Percentiles rank a stretch among this genome's conserved stretches.
Conservation (phyloP, 768 basidiomycete species). For the Tylopilus rubrobrunneus region DNA sequence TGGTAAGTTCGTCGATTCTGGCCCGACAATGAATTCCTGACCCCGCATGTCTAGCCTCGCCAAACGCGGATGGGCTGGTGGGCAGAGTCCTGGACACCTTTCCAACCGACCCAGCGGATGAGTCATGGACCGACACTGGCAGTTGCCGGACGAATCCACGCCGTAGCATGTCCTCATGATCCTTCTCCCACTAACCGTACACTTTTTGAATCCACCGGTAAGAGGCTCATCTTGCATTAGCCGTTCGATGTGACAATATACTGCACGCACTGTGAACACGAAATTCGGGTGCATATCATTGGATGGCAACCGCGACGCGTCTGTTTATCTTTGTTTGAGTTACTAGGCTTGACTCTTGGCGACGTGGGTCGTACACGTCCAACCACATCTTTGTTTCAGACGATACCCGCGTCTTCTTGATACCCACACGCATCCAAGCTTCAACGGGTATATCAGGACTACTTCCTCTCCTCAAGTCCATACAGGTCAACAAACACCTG, state of each 20-base stretch:
- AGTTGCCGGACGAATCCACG: too few species aligned
- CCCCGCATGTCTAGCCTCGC: conserved; percentile 9
- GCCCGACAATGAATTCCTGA: background rate
- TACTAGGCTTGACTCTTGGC: background rate
- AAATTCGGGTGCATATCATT: conserved; percentile 1
- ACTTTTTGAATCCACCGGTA: too few species aligned
- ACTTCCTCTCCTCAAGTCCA: conserved; percentile 86
- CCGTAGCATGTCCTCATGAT: too few species aligned
- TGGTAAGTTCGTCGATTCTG: conserved; percentile 10
- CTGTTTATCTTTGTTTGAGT: conserved; percentile 28
- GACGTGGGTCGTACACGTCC: background rate
- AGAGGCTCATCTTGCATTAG: too few species aligned
- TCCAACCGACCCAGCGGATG: conserved; percentile 25
- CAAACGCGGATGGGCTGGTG: conserved; percentile 13
- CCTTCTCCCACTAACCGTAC: too few species aligned
- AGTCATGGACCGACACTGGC: too few species aligned
- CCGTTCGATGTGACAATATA: too few species aligned
- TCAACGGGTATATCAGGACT: conserved; percentile 91
- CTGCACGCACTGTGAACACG: too few species aligned
- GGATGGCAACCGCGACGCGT: conserved; percentile 28
- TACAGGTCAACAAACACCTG: conserved; percentile 74
- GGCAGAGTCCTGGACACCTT: conserved; percentile 32
- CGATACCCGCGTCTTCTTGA: conserved; percentile 1
- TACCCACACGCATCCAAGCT: background rate
- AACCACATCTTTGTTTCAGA: too few species aligned